phyloP scores from a whole-genome alignment of 129 eudicot genomes.

The Oenanthe sinensis region DNA sequence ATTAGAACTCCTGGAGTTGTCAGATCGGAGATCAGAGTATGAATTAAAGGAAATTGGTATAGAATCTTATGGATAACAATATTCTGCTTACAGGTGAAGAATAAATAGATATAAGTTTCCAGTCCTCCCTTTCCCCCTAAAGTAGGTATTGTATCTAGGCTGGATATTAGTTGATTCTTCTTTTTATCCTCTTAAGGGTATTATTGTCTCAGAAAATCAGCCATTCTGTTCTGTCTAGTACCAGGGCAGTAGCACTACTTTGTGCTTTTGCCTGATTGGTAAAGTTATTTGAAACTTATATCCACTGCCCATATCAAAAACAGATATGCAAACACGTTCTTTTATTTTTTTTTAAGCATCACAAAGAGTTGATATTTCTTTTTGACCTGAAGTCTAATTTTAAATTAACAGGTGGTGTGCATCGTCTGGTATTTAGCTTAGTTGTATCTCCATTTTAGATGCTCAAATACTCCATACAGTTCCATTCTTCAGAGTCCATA shows the following conservation, averaged over 20 bases:
- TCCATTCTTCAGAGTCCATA: background rate
- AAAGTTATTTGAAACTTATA: background rate
- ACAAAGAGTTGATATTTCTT: background rate
- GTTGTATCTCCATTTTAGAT: background rate
- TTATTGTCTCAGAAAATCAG: background rate
- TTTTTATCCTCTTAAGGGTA: background rate
- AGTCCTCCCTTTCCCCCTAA: background rate
- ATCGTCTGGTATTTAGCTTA: background rate
- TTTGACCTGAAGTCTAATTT: background rate
- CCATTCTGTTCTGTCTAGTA: background rate
- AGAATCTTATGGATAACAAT: background rate
- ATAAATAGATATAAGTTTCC: background rate
- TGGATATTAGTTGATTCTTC: background rate
- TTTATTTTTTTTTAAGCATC: background rate
- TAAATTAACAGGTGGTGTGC: background rate
- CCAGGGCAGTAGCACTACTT: background rate
- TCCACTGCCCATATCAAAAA: background rate
- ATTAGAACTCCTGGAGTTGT: background rate
- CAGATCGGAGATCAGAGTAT: background rate
- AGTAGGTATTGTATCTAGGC: background rate
- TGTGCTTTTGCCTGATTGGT: background rate
- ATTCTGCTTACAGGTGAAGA: background rate
- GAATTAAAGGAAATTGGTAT: background rate
- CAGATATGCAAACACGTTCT: too few species aligned
- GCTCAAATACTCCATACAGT: background rate